Conservation (phyloP, 2,329 filamentous ascomycete genomes). For the Pseudopithomyces chartarum region DNA sequence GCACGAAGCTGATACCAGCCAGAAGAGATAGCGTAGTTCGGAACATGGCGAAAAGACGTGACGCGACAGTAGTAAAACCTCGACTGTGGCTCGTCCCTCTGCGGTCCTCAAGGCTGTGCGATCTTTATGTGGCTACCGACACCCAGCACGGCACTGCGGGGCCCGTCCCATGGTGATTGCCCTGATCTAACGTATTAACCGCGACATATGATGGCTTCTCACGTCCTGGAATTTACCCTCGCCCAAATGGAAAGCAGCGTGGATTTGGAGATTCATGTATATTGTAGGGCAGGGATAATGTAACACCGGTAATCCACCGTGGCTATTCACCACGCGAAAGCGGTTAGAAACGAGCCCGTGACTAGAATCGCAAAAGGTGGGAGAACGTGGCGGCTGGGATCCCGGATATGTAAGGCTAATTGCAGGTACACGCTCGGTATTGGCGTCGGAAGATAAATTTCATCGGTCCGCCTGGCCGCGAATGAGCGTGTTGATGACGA, state of each 20-base stretch:
- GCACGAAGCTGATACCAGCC: slow-evolving; percentile 1
- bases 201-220: neutral
- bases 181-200: slow-evolving; percentile 8
- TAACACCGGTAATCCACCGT: neutral
- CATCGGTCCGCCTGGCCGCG: slow-evolving; percentile 6
- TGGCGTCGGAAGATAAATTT: neutral
- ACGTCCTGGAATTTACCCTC: slow-evolving; percentile 1
- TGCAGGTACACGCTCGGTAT: slow-evolving; percentile 1
- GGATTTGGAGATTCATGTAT: neutral
- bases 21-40: slow-evolving; percentile 4
- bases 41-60: slow-evolving; percentile 1
- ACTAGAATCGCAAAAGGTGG: neutral
- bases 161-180: slow-evolving; percentile 3
- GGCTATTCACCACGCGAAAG: neutral
- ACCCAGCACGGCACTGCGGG: neutral
- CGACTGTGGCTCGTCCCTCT: neutral
- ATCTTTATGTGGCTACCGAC: slow-evolving; percentile 6
- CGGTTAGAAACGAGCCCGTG: slow-evolving; percentile 1
- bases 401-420: slow-evolving; percentile 8
- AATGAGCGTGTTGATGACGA: neutral
- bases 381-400: slow-evolving; percentile 7
- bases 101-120: neutral
- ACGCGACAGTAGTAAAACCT: neutral
- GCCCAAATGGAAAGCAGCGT: neutral
- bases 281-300: slow-evolving; percentile 1